phyloP scores from a whole-genome alignment of 2,329 filamentous ascomycete species.

The Talaromyces sp. region DNA sequence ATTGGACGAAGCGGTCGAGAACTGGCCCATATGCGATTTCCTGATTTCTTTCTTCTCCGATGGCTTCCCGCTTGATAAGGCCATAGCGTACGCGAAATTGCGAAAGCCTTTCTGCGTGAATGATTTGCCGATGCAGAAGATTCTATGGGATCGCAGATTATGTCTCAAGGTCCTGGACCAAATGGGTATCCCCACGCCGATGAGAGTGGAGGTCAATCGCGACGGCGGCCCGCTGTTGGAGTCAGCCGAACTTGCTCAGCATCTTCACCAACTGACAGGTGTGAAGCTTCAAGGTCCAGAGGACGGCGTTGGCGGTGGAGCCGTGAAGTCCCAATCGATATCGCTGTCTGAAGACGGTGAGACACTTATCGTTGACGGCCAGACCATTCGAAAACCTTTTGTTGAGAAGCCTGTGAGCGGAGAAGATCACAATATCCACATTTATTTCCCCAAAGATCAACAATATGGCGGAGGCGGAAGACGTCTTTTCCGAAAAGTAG shows the following conservation, averaged over 20 bases:
- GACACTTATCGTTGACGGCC: constrained; percentile 79
- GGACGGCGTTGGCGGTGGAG: constrained; percentile 59
- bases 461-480: constrained; percentile 82
- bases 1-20: constrained; percentile 90
- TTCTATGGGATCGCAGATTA: constrained; percentile 90
- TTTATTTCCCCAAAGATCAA: constrained; percentile 75
- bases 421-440: constrained; percentile 97
- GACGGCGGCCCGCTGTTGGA: constrained; percentile 81
- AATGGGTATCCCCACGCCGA: constrained; percentile 83
- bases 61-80: constrained; percentile 93
- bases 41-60: constrained; percentile 98
- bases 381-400: constrained; percentile 80
- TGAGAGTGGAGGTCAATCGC: constrained; percentile 81
- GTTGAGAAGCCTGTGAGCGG: constrained; percentile 98
- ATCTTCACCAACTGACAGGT: constrained; percentile 75
- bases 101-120: constrained; percentile 97
- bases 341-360: constrained; percentile 88
- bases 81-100: constrained; percentile 88
- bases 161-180: constrained; percentile 84
- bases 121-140: constrained; percentile 93
- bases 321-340: constrained; percentile 59
- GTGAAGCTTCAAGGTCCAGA: constrained; percentile 67
- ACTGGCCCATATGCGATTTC: constrained; percentile 95
- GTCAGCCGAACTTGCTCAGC: constrained; percentile 71
- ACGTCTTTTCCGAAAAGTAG: constrained; percentile 91